Evolutionary conservation across 768 basidiomycete species (phyloP), one percentile per base, ranked within the genome.

Genomic region (Boletus edulis): DNA sequence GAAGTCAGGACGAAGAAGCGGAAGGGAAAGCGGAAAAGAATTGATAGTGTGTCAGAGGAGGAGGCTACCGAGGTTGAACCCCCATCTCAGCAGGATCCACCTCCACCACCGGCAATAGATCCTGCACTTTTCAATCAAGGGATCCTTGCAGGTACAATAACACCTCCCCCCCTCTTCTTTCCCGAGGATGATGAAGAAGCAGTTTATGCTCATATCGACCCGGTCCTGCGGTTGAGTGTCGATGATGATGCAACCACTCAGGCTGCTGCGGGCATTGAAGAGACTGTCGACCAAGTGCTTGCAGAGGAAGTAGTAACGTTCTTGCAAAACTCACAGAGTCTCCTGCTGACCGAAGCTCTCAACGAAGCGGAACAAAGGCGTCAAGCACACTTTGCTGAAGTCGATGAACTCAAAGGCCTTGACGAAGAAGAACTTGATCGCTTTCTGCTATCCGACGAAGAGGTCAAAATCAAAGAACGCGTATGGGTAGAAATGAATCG

Each of bases 401-500:
- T 65, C 4, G 83, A 91, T 60, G 87, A 89, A 58, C 73, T 93
- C 44, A 67, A 76, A 20, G 91, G 87, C 15, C 76, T 98, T n/a
- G 88, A 97, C 69, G 94, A 98, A 64, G 91, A 86, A 6, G 94
- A 98, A 67, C 78, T 97, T 41, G 88, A 96, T 67, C 76, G 76
- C 24, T 89, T 97, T 66, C 74, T 92, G 52, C 72, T 94, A 22
- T 83, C 79, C 9, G 86, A 87, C 35, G 88, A 87, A 22, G 94
- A 96, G 70, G 87, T 91, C 4, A 84, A 77, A 67, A 78, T 92
- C 65, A 98, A 91, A 70, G 91, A 93, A 68, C 84, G 91, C 12
- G 83, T 97, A 2, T 98, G 94, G 94, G 92, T 95, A 46, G 93
- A 95, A 72, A 76, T 93, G 64, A 97, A 97, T 69, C 81, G 81